Conservation (phyloP, 768 basidiomycete species). For the Kwoniella dejecticola region DNA sequence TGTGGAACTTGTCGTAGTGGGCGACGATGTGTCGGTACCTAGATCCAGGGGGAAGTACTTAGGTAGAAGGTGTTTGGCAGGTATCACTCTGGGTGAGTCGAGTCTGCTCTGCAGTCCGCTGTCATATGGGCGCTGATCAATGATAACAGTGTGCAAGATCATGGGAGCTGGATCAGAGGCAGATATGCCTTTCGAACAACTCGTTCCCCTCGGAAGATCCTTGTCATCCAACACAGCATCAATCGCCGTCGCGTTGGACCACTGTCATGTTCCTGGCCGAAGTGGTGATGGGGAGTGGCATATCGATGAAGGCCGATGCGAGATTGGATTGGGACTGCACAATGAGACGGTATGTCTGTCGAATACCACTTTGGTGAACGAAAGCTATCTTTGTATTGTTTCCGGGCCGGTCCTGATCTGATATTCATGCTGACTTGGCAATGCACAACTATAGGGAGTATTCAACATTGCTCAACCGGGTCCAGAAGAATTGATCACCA, state of each 20-base stretch:
- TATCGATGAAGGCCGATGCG: slow-evolving; percentile 65
- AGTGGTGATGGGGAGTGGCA: slow-evolving; percentile 68
- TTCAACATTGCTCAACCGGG: slow-evolving; percentile 62
- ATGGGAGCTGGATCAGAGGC: slow-evolving; percentile 76
- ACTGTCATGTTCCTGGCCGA: slow-evolving; percentile 82
- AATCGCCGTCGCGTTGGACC: slow-evolving; percentile 82
- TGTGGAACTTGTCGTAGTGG: slow-evolving; percentile 77
- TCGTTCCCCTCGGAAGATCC: slow-evolving; percentile 68
- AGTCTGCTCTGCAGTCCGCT: too few species aligned
- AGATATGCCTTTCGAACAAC: slow-evolving; percentile 69
- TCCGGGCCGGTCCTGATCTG: too few species aligned
- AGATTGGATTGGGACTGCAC: slow-evolving; percentile 84
- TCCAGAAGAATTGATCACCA: slow-evolving; percentile 68
- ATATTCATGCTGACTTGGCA: too few species aligned
- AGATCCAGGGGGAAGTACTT: slow-evolving; percentile 78
- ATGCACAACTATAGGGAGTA: too few species aligned
- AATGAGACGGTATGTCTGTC: slow-evolving; percentile 78
- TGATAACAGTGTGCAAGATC: slow-evolving; percentile 76
- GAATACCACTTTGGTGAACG: slow-evolving; percentile 49
- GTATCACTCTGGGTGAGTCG: slow-evolving; percentile 47
- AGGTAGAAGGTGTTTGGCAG: slow-evolving; percentile 64
- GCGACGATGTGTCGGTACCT: slow-evolving; percentile 87
- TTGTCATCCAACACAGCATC: slow-evolving; percentile 71
- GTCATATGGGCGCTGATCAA: too few species aligned
- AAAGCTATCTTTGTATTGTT: background rate